Conservation (phyloP, 441 rosid species). For the Lepidium campestre region DNA sequence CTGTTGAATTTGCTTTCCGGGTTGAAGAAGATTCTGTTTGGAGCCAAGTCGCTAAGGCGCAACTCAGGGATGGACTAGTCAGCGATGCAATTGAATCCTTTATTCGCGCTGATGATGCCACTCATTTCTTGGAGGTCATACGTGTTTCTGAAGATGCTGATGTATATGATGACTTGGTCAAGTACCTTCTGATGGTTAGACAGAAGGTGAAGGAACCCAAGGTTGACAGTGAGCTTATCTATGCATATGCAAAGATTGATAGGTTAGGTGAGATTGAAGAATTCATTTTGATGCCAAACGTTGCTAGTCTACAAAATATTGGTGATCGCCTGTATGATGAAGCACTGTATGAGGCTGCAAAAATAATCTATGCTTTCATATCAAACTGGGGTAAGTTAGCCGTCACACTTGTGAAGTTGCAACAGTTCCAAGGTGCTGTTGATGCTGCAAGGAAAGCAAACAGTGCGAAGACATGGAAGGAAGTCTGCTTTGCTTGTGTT, state of each 20-base stretch:
- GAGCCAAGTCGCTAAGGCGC: conserved; percentile 98
- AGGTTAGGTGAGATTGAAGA: conserved; percentile 91
- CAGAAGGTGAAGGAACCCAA: conserved; percentile 93
- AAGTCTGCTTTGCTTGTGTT: conserved; percentile 99
- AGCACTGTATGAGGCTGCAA: conserved; percentile 90
- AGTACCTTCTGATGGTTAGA: conserved; percentile 96
- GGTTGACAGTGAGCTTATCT: conserved; percentile 97
- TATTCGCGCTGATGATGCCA: conserved; percentile 96
- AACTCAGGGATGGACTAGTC: conserved; percentile 89
- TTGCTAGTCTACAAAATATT: conserved; percentile 89
- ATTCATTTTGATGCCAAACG: conserved; percentile 97
- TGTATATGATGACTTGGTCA: conserved; percentile 95
- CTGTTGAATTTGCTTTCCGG: conserved; percentile 96
- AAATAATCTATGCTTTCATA: conserved; percentile 89
- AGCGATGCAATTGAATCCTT: conserved; percentile 98
- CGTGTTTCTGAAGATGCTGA: conserved; percentile 79
- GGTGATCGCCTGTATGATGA: conserved; percentile 96
- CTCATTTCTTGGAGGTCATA: conserved; percentile 89
- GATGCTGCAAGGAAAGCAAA: conserved; percentile 99
- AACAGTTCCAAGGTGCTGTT: conserved; percentile 98
- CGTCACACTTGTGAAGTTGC: conserved; percentile 84
- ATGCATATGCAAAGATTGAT: conserved; percentile 97
- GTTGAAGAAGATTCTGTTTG: conserved; percentile 99
- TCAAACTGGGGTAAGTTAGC: conserved; percentile 99
- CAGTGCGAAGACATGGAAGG: conserved; percentile 99